Base-by-base conservation (phyloP, 1,284 basidiomycete genomes). In the Schizopora paradoxa region DNA sequence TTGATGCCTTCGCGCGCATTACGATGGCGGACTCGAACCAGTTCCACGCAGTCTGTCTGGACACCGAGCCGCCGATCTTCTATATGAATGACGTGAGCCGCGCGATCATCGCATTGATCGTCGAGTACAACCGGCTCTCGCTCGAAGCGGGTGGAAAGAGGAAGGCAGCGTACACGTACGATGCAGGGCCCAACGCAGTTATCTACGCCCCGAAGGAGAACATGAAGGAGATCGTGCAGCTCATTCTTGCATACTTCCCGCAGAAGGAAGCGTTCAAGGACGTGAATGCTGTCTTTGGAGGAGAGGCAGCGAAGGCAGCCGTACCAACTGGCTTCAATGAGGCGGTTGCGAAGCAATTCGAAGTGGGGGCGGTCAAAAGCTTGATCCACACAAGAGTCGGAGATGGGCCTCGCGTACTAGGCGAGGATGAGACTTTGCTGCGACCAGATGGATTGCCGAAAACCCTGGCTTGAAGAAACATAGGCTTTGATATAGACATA, bases 1-100 rank as follows among this genome's bases (percentile, higher is more conserved):
- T 99, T 64, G 82, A 92, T 59, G 59, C 77, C 0, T 99, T 99
- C 57, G 94, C 93, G 2, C 70, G 71, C 43, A 80, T 97, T 63
- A 99, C 95, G 25, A 99, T 98, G 91, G 82, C 79, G 49, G 95
- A 99, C 66, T 95, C 91, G 51, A 99, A 97, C 71, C 87, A 91
- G 69, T 99, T 99, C 80, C 95, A 99, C 64, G 94, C 95, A 19
- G 91, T 96, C 56, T 91, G 89, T 51, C 83, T 99, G 56, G 96
- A 99, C 70, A 99, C 95, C 0, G 77, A 86, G 38, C 96, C 95
- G 1, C 96, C 95, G 37, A 99, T 99, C 68, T 98, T 99, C 66
- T 99, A 99, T 74, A 86, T 99, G 80, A 99, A 98, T 73, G 95
- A 99, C 66, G 90, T 94, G 55, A 89, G 84, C 53, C 77, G 86